Conservation (phyloP, 768 basidiomycete species). For the Pisolithus sp. region DNA sequence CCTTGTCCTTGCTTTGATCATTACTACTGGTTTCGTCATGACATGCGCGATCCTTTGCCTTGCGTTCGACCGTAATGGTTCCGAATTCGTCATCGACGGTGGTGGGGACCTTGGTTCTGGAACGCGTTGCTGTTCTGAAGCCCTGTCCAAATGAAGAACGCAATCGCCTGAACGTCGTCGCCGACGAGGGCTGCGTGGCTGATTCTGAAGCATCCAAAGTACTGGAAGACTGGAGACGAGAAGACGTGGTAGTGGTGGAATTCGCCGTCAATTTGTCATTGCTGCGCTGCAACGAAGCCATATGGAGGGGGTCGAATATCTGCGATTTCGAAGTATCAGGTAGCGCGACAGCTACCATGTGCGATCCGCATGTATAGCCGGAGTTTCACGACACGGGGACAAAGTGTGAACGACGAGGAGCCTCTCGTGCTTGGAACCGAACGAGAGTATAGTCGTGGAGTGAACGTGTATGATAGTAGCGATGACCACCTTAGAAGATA, state of each 20-base stretch:
- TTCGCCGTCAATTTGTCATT: constrained; percentile 25
- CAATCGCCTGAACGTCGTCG: constrained; percentile 56
- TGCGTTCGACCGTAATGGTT: constrained; percentile 38
- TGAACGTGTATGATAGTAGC: constrained; percentile 17
- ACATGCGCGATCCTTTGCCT: constrained; percentile 33
- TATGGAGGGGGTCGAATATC: constrained; percentile 40
- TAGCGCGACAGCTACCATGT: constrained; percentile 43
- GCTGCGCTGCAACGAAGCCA: constrained; percentile 38
- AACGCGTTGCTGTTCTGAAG: constrained; percentile 56
- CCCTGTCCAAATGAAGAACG: constrained; percentile 64
- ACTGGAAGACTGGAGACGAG: constrained; percentile 34
- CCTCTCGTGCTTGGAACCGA: constrained; percentile 6
- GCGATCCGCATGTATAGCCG: constrained; percentile 26
- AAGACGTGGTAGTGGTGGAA: constrained; percentile 35
- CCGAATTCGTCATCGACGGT: constrained; percentile 36
- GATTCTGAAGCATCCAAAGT: constrained; percentile 18
- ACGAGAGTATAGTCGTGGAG: constrained; percentile 4
- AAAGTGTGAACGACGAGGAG: constrained; percentile 10
- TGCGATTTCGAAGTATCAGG: constrained; percentile 32
- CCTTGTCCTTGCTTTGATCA: constrained; percentile 33
- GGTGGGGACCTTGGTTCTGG: constrained; percentile 37
- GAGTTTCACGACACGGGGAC: constrained; percentile 12
- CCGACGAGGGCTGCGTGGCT: constrained; percentile 33
- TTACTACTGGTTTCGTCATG: constrained; percentile 25
- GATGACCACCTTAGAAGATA: constrained; percentile 8